Percentiles rank a stretch among this genome's conserved stretches.
phyloP scores from a whole-genome alignment of 2,329 filamentous ascomycete species.

The Ambrosiella cleistominuta region DNA sequence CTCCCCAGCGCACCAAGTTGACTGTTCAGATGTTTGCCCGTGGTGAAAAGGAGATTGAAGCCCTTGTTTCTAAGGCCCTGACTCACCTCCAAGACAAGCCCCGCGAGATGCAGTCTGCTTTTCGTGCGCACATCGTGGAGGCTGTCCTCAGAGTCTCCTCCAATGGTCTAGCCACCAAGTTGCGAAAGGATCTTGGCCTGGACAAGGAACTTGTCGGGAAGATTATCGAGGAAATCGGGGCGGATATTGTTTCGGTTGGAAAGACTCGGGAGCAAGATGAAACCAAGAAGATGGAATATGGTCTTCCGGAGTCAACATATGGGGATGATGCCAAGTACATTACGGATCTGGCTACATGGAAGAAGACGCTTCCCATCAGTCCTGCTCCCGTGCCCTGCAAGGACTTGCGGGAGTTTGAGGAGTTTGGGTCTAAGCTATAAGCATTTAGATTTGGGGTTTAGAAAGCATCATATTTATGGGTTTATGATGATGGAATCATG shows the following conservation, averaged over 20 bases:
- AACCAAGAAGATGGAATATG: conserved; percentile 10
- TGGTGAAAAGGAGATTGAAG: conserved; percentile 23
- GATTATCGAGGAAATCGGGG: conserved; percentile 5
- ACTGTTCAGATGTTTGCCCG: conserved; percentile 72
- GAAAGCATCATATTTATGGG: no score
- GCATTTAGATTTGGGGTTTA: no score
- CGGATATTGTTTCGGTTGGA: conserved; percentile 19
- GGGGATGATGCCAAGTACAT: conserved; percentile 39
- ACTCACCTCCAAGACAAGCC: not conserved
- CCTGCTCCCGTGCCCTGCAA: conserved; percentile 54
- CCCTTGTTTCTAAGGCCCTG: conserved; percentile 5
- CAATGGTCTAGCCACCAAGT: not conserved
- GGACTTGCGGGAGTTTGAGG: conserved; percentile 71
- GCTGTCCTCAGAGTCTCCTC: conserved; percentile 7
- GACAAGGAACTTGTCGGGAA: conserved; percentile 20
- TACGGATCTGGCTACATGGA: conserved; percentile 63
- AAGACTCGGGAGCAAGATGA: conserved; percentile 19
- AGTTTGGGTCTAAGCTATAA: conserved; percentile 58
- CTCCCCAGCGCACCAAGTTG: conserved; percentile 59
- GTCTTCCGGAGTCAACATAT: conserved; percentile 24
- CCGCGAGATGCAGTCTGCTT: conserved; percentile 14
- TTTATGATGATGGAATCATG: no score
- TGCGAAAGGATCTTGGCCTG: conserved; percentile 2
- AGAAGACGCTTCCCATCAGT: conserved; percentile 55
- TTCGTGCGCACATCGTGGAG: conserved; percentile 10